phyloP scores from a whole-genome alignment of 495 filamentous ascomycete species.

The Tuber calosporum region DNA sequence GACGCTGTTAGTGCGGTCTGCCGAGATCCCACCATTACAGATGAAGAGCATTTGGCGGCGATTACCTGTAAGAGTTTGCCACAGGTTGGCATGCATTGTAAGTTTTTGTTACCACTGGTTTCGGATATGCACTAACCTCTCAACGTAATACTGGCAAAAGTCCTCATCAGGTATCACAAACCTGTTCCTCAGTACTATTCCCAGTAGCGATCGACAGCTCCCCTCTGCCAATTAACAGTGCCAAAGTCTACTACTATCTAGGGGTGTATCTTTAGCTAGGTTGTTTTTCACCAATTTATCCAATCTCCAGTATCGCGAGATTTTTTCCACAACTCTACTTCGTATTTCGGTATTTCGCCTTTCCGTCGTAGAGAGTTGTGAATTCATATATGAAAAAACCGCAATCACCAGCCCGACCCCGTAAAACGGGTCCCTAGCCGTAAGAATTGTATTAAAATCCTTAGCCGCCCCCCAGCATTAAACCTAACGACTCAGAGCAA shows the following conservation, averaged over 20 bases:
- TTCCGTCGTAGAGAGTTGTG: neutral
- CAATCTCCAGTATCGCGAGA: neutral
- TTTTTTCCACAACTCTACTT: neutral
- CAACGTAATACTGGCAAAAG: neutral
- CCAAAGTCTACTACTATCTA: neutral
- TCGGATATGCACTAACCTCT: neutral
- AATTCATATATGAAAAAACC: neutral
- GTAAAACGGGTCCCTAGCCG: neutral
- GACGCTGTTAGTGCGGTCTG: slow-evolving; percentile 13
- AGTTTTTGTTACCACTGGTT: neutral
- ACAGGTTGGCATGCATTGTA: neutral
- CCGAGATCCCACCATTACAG: slow-evolving; percentile 15
- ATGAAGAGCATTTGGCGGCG: slow-evolving; percentile 13
- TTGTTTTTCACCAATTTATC: neutral
- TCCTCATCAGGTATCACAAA: neutral
- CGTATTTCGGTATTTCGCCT: neutral
- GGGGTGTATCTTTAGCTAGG: neutral
- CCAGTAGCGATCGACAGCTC: neutral
- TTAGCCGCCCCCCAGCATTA: accelerated
- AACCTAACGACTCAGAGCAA: neutral
- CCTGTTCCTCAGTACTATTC: neutral
- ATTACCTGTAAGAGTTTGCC: slow-evolving; percentile 20
- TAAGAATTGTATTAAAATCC: neutral
- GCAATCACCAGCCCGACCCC: neutral
- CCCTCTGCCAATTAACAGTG: neutral